Base-by-base conservation (phyloP, 139 green algal species). In the Volvox africanus region DNA sequence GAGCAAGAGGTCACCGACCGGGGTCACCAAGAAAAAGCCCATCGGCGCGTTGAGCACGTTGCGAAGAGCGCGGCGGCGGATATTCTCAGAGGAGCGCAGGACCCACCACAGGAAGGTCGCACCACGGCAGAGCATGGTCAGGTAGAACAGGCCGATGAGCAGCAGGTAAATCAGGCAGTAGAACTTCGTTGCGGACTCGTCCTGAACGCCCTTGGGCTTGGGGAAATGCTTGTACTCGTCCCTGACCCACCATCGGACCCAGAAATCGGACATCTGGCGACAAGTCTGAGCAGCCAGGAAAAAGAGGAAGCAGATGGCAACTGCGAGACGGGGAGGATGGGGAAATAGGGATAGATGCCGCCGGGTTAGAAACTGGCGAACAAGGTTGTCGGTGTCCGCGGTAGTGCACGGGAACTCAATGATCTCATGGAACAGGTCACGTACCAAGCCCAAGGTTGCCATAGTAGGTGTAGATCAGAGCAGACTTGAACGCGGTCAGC, bases 11-110 rank as follows among this genome's bases (percentile, higher is more conserved):
- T 96, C 95, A 21, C 95, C 95, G 19, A 96, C 93, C 36, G 94
- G 95, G 68, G 93, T 96, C 21, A 92, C 89, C 89, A 93, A 93
- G 93, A 96, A 96, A 93, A 96, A 96, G 92, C 94, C 92, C 28
- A 96, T 92, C 28, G 95, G 95, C 18, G 95, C 93, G 84, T 93
- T 92, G 30, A 96, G 86, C 30, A 90, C 88, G 55, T 90, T 90
- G 86, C 84, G n/a, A n/a, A 90, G 75, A 44, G 86, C 86, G 13
- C 19, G 26, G 11, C 19, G 13, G 30, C 86, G 91, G 5, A 90
- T 37, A 24, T 50, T 82, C 88, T 95, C 92, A 28, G 87, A 90
- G 71, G 92, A 89, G 88, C 87, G 87, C 82, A 93, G 91, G 67
- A 88, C 93, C 91, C 61, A 93, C 83, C 78, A 79, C 80, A 95